Evolutionary conservation across 2,329 filamentous ascomycete species (phyloP).

Genomic region (Penicillium sclerotiorum): DNA sequence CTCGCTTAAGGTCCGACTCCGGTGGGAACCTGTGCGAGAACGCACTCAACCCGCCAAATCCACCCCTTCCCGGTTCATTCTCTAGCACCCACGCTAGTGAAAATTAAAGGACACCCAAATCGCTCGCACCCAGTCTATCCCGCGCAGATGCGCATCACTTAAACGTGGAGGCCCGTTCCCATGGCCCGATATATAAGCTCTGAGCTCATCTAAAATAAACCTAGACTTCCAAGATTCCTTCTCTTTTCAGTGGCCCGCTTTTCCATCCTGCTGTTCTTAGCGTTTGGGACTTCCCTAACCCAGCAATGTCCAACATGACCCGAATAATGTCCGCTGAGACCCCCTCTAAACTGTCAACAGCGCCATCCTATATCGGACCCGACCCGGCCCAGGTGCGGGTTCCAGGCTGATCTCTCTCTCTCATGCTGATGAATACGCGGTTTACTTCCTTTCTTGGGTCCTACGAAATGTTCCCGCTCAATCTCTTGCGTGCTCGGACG

Average conservation of each 20-base stretch:
- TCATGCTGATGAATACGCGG: neutral
- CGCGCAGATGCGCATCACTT: slow-evolving; percentile 6
- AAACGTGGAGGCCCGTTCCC: slow-evolving; percentile 14
- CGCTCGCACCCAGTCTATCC: slow-evolving; percentile 36
- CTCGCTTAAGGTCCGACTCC: slow-evolving; percentile 23
- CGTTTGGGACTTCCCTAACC: neutral
- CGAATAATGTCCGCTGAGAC: neutral
- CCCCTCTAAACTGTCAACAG: slow-evolving; percentile 11
- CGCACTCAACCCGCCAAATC: slow-evolving; percentile 1
- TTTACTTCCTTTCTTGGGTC: neutral
- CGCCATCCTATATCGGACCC: slow-evolving; percentile 13
- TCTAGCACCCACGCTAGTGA: slow-evolving; percentile 37
- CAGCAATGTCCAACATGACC: neutral
- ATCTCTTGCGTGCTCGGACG: slow-evolving; percentile 15
- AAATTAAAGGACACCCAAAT: slow-evolving; percentile 26
- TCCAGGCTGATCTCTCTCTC: neutral
- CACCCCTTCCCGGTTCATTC: slow-evolving; percentile 34
- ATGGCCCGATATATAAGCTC: slow-evolving; percentile 15
- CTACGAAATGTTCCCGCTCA: slow-evolving; percentile 15
- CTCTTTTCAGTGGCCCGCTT: neutral
- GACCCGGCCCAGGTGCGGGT: neutral
- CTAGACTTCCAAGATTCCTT: slow-evolving; percentile 4
- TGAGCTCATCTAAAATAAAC: slow-evolving; percentile 22
- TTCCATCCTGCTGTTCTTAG: neutral
- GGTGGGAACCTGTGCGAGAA: neutral